Conservation (phyloP, 1,139 yeast species). For the Suhomyces atakaporum region DNA sequence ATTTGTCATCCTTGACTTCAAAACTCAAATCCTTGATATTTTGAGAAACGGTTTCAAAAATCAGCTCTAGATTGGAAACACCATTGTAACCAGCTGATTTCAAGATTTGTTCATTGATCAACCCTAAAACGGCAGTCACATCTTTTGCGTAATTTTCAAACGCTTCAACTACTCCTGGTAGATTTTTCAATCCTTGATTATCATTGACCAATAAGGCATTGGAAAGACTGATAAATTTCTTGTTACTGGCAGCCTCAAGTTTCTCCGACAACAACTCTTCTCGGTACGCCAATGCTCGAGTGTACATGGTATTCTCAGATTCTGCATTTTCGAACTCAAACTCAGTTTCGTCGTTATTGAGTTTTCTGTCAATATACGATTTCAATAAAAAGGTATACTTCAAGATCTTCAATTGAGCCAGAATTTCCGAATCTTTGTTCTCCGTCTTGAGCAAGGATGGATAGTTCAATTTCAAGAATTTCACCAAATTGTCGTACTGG, state of each 20-base stretch:
- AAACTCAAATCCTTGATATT: slow-evolving; percentile 36
- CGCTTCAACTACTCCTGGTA: slow-evolving; percentile 25
- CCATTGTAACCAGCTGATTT: slow-evolving; percentile 28
- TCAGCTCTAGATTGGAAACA: slow-evolving; percentile 35
- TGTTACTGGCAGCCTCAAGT: slow-evolving; percentile 14
- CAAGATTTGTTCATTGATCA: slow-evolving; percentile 34
- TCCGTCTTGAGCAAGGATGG: slow-evolving; percentile 40
- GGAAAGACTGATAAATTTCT: slow-evolving; percentile 28
- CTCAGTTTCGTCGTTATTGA: slow-evolving; percentile 19
- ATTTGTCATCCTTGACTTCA: slow-evolving; percentile 35
- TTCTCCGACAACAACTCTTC: slow-evolving; percentile 17
- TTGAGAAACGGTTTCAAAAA: slow-evolving; percentile 34
- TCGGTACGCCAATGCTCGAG: slow-evolving; percentile 15
- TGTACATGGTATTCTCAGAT: slow-evolving; percentile 14
- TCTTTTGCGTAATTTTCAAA: slow-evolving; percentile 26
- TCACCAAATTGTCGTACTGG: slow-evolving; percentile 50
- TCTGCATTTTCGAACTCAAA: slow-evolving; percentile 17
- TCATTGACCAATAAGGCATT: slow-evolving; percentile 33
- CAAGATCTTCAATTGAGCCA: slow-evolving; percentile 57
- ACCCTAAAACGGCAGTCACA: slow-evolving; percentile 21
- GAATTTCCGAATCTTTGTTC: slow-evolving; percentile 25
- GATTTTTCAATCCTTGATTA: slow-evolving; percentile 21
- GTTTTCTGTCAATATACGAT: slow-evolving; percentile 23
- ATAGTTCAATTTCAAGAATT: slow-evolving; percentile 44
- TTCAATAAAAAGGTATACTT: slow-evolving; percentile 43